Percentiles rank a stretch among this genome's conserved stretches.
These are phyloP conservation scores for Thelonectria rubi DNA, from an alignment of 2,329 filamentous ascomycete genomes.

Conservation along the genomic window DNA sequence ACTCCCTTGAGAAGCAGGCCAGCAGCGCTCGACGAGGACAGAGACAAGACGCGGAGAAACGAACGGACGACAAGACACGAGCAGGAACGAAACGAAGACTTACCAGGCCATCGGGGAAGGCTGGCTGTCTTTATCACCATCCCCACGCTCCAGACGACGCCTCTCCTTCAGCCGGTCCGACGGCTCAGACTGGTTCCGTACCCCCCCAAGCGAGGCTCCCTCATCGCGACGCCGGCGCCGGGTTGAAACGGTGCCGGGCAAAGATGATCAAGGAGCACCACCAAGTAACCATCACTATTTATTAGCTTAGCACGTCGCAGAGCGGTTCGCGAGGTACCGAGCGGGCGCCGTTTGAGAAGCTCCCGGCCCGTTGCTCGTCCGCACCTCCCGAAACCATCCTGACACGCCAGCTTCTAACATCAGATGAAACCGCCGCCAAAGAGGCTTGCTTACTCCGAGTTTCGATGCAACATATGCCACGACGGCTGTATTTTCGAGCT, in stretches of 20 bases:
- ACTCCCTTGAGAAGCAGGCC: conserved; percentile 17
- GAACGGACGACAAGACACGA: conserved; percentile 3
- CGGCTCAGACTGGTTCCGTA: not conserved
- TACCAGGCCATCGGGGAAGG: not conserved
- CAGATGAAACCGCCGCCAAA: not conserved
- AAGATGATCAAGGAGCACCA: no score
- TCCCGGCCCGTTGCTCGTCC: conserved; percentile 14
- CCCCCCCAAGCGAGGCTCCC: not conserved
- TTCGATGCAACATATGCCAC: not conserved
- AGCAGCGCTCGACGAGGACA: conserved; percentile 11
- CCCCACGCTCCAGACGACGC: no score
- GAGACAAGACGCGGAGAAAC: not conserved
- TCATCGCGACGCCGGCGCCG: conserved; percentile 3
- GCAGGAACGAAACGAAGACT: not conserved
- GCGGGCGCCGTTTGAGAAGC: no score
- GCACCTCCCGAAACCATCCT: conserved; percentile 20
- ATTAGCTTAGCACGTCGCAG: not conserved
- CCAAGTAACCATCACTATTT: conserved; percentile 1
- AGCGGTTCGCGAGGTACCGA: no score
- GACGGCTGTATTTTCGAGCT: conserved; percentile 23
- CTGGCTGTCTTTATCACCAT: not conserved
- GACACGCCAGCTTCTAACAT: conserved; percentile 19
- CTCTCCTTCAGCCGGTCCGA: not conserved
- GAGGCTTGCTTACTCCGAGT: no score
- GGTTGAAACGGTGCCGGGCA: conserved; percentile 17